Conservation (phyloP, 345 rosid species). For the Mercurialis annua region DNA sequence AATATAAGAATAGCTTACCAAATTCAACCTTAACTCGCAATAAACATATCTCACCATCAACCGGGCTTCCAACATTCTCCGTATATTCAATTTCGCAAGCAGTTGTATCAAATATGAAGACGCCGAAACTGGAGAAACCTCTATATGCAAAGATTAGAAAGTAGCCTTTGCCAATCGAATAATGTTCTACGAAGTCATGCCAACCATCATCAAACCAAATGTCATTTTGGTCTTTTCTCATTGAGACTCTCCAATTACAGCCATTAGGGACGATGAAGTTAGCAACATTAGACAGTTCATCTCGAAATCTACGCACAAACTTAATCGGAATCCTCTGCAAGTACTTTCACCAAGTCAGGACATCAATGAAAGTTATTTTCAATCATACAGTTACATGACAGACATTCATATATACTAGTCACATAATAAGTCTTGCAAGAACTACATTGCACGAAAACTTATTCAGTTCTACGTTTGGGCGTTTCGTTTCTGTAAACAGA, state of each 20-base stretch:
- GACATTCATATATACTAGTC: too few species aligned
- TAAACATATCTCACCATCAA: constrained; percentile 10
- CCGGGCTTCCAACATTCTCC: neutral
- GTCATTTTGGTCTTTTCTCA: constrained; percentile 20
- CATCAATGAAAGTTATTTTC: too few species aligned
- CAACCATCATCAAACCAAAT: constrained; percentile 46
- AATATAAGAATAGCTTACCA: too few species aligned
- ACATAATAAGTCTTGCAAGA: too few species aligned
- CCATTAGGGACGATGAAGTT: constrained; percentile 35
- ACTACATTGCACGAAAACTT: too few species aligned
- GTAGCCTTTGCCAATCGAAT: constrained; percentile 34
- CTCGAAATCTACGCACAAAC: constrained; percentile 30
- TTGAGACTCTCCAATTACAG: constrained; percentile 32
- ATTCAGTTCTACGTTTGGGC: too few species aligned
- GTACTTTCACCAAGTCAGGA: neutral
- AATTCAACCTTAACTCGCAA: constrained; percentile 17
- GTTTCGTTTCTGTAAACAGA: too few species aligned
- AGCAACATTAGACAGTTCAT: constrained; percentile 37
- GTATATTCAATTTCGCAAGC: constrained; percentile 38
- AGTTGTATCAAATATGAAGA: constrained; percentile 31
- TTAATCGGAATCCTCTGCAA: constrained; percentile 40
- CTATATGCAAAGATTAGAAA: constrained; percentile 36
- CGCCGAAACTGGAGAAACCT: constrained; percentile 35
- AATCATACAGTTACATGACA: too few species aligned
- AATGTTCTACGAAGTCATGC: constrained; percentile 36